Evolutionary conservation across 495 filamentous ascomycete genomes (phyloP).

Genomic region (Trichoderma orchidacearum): DNA sequence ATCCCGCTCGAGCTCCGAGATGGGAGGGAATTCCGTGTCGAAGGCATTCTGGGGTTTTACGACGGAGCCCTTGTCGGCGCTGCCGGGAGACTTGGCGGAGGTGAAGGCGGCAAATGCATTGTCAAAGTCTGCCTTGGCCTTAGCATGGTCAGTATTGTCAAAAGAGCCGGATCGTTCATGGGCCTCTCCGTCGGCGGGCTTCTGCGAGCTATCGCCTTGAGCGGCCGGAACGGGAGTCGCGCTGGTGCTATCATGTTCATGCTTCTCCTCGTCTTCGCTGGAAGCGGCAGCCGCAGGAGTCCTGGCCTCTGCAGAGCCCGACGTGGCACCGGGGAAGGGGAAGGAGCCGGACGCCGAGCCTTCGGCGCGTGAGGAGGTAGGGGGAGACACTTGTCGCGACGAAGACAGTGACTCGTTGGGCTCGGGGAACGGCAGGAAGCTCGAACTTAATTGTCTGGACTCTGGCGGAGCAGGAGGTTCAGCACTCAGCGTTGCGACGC

Average conservation of each 20-base stretch:
- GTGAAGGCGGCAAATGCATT: conserved; percentile 33
- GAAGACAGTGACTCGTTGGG: conserved; percentile 56
- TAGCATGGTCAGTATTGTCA: conserved; percentile 38
- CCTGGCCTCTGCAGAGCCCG: background rate
- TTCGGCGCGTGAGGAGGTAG: conserved; percentile 35
- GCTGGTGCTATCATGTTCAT: background rate
- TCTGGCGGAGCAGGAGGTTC: conserved; percentile 49
- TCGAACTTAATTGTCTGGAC: conserved; percentile 59
- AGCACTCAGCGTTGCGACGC: conserved; percentile 27
- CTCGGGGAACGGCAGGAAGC: conserved; percentile 52
- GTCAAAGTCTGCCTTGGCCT: conserved; percentile 23
- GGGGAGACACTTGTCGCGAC: conserved; percentile 70
- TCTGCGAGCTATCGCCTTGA: background rate
- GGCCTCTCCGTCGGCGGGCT: background rate
- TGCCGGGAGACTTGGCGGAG: conserved; percentile 7
- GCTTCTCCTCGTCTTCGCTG: conserved; percentile 11
- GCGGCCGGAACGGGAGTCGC: conserved; percentile 1
- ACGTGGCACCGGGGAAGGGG: background rate
- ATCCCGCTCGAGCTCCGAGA: conserved; percentile 69
- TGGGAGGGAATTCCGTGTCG: conserved; percentile 82
- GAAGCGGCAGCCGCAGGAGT: conserved; percentile 2
- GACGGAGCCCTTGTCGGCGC: background rate
- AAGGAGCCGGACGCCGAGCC: background rate
- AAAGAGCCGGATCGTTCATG: conserved; percentile 35
- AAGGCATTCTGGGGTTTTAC: background rate